Evolutionary conservation across 2,329 filamentous ascomycete species (phyloP).

Genomic region (Botryotinia calthae): DNA sequence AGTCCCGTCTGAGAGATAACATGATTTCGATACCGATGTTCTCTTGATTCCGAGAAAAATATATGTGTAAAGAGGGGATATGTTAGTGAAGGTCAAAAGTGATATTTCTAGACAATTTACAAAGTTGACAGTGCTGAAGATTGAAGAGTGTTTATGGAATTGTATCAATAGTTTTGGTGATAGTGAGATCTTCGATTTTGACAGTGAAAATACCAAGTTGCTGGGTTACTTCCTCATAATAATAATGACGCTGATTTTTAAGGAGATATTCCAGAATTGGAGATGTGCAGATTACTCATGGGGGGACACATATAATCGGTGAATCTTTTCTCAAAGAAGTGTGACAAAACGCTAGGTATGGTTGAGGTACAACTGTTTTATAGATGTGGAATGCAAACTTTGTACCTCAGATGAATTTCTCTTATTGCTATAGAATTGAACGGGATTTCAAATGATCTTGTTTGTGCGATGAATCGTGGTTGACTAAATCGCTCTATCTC

Average conservation of each 20-base stretch:
- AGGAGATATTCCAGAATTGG: not conserved
- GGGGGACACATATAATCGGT: no score
- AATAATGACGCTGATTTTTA: no score
- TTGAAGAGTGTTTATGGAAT: not conserved
- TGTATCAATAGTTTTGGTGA: not conserved
- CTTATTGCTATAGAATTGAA: not conserved
- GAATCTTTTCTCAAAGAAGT: not conserved
- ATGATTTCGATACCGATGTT: not conserved
- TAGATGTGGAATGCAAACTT: not conserved
- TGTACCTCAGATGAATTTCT: not conserved
- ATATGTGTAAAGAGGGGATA: fast-evolving
- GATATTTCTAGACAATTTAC: not conserved
- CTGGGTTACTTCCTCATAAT: no score
- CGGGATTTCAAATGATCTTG: fast-evolving
- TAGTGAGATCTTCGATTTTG: not conserved
- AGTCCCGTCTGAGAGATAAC: fast-evolving
- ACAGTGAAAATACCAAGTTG: not conserved
- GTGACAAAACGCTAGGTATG: not conserved
- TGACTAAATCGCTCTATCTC: not conserved
- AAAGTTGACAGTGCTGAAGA: not conserved
- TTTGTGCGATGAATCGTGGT: not conserved
- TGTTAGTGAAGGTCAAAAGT: fast-evolving
- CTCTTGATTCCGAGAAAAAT: not conserved
- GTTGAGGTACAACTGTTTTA: not conserved
- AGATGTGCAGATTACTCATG: not conserved